These are phyloP conservation scores for Lunularia cruciata DNA, from an alignment of 225 moss, liverwort and hornwort species.

Conservation along the genomic window DNA sequence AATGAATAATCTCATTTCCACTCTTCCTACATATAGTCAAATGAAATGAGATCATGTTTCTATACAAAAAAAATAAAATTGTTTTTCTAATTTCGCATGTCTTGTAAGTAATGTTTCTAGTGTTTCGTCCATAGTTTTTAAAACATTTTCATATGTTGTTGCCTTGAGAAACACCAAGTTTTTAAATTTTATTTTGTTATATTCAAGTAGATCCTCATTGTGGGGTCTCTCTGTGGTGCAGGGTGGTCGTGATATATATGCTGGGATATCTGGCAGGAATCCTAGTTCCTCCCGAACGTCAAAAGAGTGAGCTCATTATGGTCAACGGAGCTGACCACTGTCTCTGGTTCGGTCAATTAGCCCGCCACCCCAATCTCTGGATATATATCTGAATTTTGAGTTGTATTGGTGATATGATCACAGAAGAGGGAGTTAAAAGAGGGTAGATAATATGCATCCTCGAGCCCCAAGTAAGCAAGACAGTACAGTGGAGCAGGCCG, in stretches of 20 bases:
- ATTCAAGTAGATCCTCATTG: slow-evolving; percentile 53
- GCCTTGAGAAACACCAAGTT: too few relatives aligned
- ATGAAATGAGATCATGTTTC: too few relatives aligned
- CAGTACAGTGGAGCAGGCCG: slow-evolving; percentile 39
- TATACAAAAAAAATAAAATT: too few relatives aligned
- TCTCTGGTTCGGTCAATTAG: slow-evolving; percentile 62
- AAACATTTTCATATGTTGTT: too few relatives aligned
- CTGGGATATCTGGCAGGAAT: slow-evolving; percentile 80
- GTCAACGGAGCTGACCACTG: slow-evolving; percentile 62
- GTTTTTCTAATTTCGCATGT: too few relatives aligned
- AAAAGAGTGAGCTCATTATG: slow-evolving; percentile 78
- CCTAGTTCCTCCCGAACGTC: slow-evolving; percentile 73
- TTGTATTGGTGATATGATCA: slow-evolving; percentile 54
- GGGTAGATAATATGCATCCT: slow-evolving; percentile 28
- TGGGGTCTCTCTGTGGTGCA: slow-evolving; percentile 84
- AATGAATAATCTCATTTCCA: too few relatives aligned
- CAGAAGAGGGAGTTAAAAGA: slow-evolving; percentile 35
- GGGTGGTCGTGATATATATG: slow-evolving; percentile 73
- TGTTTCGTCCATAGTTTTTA: too few relatives aligned
- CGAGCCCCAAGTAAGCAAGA: slow-evolving; percentile 40
- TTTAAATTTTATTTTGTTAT: too few relatives aligned
- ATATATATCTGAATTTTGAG: slow-evolving; percentile 55
- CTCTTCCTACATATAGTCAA: too few relatives aligned
- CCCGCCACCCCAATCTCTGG: slow-evolving; percentile 41
- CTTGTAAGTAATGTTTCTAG: too few relatives aligned